Evolutionary conservation across 768 basidiomycete genomes (phyloP).

Genomic region (Fistulinella prunicolor): DNA sequence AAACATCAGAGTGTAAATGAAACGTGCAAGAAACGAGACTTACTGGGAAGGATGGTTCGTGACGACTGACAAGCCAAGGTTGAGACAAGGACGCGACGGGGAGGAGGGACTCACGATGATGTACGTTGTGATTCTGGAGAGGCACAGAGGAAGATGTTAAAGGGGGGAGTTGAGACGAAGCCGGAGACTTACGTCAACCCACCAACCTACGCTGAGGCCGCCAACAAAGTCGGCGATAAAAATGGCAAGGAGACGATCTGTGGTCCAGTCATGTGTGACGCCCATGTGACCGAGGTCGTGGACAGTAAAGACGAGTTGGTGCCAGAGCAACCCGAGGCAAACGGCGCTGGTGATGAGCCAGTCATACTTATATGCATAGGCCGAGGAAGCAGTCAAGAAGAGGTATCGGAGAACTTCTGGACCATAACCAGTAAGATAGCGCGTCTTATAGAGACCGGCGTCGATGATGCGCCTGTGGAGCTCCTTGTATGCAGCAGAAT

Average conservation of each 20-base stretch:
- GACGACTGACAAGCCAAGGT: conserved; percentile 56
- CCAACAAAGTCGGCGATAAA: conserved; percentile 84
- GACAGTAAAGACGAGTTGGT: conserved; percentile 87
- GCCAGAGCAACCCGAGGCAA: conserved; percentile 88
- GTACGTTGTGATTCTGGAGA: conserved; percentile 85
- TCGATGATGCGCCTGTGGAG: conserved; percentile 72
- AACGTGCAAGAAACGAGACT: conserved; percentile 22
- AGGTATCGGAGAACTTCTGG: conserved; percentile 81
- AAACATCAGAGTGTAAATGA: conserved; percentile 7
- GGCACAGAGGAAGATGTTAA: conserved; percentile 3
- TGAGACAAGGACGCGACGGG: not conserved
- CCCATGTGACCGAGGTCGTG: conserved; percentile 97
- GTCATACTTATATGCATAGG: conserved; percentile 54
- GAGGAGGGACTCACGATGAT: conserved; percentile 70
- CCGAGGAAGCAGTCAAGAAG: conserved; percentile 57
- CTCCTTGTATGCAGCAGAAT: conserved; percentile 75
- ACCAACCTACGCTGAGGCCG: conserved; percentile 95
- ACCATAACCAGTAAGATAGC: conserved; percentile 84
- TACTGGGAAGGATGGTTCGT: conserved; percentile 98
- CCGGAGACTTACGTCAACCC: conserved; percentile 80
- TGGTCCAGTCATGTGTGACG: conserved; percentile 82
- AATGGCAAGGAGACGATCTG: conserved; percentile 78
- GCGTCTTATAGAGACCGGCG: conserved; percentile 84
- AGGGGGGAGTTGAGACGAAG: conserved; percentile 1
- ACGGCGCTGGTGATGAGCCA: conserved; percentile 77